Conservation (phyloP, 2,329 filamentous ascomycete genomes). For the Oidium heveae region DNA sequence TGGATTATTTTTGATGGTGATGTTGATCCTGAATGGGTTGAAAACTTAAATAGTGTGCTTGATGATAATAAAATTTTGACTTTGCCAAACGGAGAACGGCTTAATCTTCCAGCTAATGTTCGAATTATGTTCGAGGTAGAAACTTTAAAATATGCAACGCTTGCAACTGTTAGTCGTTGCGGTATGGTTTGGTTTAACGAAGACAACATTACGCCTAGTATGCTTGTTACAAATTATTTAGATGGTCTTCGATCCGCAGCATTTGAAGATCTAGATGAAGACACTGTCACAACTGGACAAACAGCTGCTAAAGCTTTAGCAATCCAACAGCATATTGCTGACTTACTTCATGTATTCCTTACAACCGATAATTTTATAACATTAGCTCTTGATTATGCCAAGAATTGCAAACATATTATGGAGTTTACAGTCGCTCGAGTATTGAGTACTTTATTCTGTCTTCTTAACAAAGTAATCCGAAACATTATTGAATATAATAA, state of each 20-base stretch:
- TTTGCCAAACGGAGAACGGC: slow-evolving; percentile 87
- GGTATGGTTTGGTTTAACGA: slow-evolving; percentile 99
- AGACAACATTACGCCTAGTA: slow-evolving; percentile 75
- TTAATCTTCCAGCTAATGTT: slow-evolving; percentile 81
- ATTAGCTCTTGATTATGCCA: slow-evolving; percentile 50
- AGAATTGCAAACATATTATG: slow-evolving; percentile 84
- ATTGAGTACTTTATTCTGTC: slow-evolving; percentile 77
- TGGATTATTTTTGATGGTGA: slow-evolving; percentile 99
- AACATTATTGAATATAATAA: slow-evolving; percentile 90
- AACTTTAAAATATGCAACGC: slow-evolving; percentile 84
- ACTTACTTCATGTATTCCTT: slow-evolving; percentile 51
- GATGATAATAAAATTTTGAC: slow-evolving; percentile 98
- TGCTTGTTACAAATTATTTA: slow-evolving; percentile 86
- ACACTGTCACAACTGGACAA: slow-evolving; percentile 51
- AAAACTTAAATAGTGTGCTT: slow-evolving; percentile 97
- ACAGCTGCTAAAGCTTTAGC: slow-evolving; percentile 54
- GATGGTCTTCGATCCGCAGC: slow-evolving; percentile 56
- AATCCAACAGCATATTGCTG: slow-evolving; percentile 56
- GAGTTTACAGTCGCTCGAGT: slow-evolving; percentile 82
- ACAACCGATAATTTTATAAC: slow-evolving; percentile 58
- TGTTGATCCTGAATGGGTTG: slow-evolving; percentile 97
- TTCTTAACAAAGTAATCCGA: slow-evolving; percentile 81
- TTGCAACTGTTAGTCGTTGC: slow-evolving; percentile 96
- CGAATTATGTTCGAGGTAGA: slow-evolving; percentile 99
- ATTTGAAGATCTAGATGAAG: slow-evolving; percentile 91